These are phyloP conservation scores for bread wheat (Triticum aestivum) DNA, from an alignment of 176 grass and related monocot genomes.

Conservation along the genomic window DNA sequence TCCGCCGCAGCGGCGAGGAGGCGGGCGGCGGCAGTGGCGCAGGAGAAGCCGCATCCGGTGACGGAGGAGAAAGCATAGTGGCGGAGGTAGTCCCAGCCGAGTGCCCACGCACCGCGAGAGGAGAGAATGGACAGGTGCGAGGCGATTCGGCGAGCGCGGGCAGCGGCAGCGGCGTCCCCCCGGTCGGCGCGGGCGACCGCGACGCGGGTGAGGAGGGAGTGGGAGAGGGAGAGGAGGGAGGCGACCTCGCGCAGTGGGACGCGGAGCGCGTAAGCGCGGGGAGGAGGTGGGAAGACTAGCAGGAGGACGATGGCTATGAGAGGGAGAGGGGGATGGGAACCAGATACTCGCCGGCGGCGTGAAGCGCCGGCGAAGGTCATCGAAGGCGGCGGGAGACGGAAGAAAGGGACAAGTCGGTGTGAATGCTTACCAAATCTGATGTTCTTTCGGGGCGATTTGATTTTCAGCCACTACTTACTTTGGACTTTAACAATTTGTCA, in stretches of 20 bases:
- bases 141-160: constrained; percentile 51
- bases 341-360: constrained; percentile 47
- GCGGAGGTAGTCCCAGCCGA: constrained; percentile 82
- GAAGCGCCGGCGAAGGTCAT: constrained; percentile 21
- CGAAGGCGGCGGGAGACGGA: not conserved
- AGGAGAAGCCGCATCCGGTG: constrained; percentile 40
- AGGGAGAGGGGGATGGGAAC: not conserved
- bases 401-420: too few relatives aligned
- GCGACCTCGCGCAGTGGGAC: constrained; percentile 48
- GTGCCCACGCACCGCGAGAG: constrained; percentile 50
- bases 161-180: constrained; percentile 54
- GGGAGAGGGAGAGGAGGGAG: constrained; percentile 70
- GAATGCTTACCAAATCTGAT: too few relatives aligned
- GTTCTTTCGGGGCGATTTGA: too few relatives aligned
- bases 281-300: constrained; percentile 17
- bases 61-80: constrained; percentile 68
- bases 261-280: constrained; percentile 30
- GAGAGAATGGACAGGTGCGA: constrained; percentile 50
- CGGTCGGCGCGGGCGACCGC: constrained; percentile 59
- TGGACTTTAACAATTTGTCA: too few relatives aligned
- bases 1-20: constrained; percentile 57
- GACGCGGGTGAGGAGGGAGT: constrained; percentile 81
- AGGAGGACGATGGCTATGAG: constrained; percentile 40
- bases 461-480: too few relatives aligned
- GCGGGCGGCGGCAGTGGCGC: constrained; percentile 31